Base-by-base conservation (phyloP, 2,329 filamentous ascomycete species). In the Lachnellula suecica region DNA sequence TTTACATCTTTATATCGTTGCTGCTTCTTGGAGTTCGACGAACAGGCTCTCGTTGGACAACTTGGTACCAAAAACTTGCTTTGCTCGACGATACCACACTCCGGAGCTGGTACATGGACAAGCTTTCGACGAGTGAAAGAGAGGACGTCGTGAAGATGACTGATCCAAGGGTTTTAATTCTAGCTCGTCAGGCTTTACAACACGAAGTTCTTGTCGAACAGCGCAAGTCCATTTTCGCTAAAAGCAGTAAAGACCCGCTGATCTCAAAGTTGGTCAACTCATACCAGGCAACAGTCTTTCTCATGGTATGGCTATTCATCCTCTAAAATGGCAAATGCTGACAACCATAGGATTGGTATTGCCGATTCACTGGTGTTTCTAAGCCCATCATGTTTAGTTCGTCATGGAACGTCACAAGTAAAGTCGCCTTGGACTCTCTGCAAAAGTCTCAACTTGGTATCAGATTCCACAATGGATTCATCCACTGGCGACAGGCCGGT, bases 11-110 rank as follows among this genome's bases (percentile, higher is more conserved):
- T 59, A 70, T 84, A 4, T 61, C 70, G 8, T 59, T 76, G 5
- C 71, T 85, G 1, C 59, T 83, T 2, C 60, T 81, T 19, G 77
- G 77, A 9, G 76, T 82, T 53, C 73, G 81, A n/a, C 70, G 70
- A 2, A 73, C 82, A 5, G 76, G 76, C 34, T 76, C 77, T 20
- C 75, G 79, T 57, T 86, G 83, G 83, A 77, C 79, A 4, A 79
- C 74, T 2, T 85, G 82, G 82, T 73, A 76, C 55, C 67, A 73
- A 48, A 73, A 74, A 38, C 75, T 82, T 40, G 73, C 75, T 44
- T 71, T 71, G 5, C 66, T 80, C 24, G 72, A 74, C 38, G 78
- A 80, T 56, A 66, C 70, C n/a, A 75, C 78, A 35, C 70, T 81
- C 7, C 67, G 77, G 27, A 68, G 70, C 13, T 82, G 78, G 77